These are phyloP conservation scores for Leishmania mexicana DNA, from an alignment of 208 protist genomes.

Conservation along the genomic window DNA sequence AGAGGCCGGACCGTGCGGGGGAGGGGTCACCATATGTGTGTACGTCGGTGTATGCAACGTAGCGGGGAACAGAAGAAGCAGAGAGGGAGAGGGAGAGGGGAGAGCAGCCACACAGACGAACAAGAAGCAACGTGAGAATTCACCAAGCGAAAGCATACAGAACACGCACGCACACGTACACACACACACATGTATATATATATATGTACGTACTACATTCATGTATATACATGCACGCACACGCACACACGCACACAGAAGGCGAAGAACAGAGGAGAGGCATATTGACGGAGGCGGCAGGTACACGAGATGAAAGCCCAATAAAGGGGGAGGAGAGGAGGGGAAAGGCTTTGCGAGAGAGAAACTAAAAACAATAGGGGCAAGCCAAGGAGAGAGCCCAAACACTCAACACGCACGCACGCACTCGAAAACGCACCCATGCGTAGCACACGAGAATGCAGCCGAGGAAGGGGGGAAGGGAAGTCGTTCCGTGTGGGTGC, in stretches of 20 bases:
- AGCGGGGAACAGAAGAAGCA: neutral
- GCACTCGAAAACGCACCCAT: neutral
- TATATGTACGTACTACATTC: no score
- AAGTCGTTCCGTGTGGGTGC: neutral
- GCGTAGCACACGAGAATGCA: neutral
- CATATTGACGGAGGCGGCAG: neutral
- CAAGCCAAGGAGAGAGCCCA: neutral
- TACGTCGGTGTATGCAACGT: no score
- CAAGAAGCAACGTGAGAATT: no score
- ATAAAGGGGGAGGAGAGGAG: neutral
- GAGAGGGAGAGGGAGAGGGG: no score
- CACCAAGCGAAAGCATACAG: no score
- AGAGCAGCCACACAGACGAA: neutral
- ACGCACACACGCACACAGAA: neutral
- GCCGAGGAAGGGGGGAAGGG: neutral
- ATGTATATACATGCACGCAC: no score
- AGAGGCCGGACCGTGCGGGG: neutral
- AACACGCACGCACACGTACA: no score
- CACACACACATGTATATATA: no score
- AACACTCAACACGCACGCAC: neutral
- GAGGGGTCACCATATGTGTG: neutral
- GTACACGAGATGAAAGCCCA: neutral
- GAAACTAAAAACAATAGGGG: neutral
- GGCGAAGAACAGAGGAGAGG: neutral
- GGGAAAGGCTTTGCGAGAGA: neutral